These are phyloP conservation scores for Santalum album DNA, from an alignment of 164 flowering plant species.

Conservation along the genomic window DNA sequence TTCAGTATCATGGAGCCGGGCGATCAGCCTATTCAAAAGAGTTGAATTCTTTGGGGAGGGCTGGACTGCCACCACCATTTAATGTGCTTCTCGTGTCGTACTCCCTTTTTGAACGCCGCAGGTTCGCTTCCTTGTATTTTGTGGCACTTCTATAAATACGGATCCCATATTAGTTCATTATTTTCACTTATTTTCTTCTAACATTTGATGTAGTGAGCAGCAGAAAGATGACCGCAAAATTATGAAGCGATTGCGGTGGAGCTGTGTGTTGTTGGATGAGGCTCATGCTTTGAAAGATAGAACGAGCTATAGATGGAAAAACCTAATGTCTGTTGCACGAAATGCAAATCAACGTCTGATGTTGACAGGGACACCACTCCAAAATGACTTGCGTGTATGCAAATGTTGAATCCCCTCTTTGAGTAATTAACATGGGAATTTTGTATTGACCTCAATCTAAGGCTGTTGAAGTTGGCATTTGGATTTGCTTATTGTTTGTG, in stretches of 20 bases:
- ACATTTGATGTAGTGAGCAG: constrained; percentile 43
- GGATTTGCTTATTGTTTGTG: background rate
- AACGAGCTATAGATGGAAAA: constrained; percentile 93
- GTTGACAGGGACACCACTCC: constrained; percentile 96
- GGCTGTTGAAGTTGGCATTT: background rate
- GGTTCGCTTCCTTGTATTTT: constrained; percentile 31
- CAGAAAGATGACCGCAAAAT: constrained; percentile 95
- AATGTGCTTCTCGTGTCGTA: constrained; percentile 91
- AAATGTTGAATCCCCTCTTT: constrained; percentile 5
- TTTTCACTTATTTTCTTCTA: background rate
- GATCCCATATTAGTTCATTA: no score
- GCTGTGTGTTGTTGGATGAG: constrained; percentile 96
- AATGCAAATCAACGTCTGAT: constrained; percentile 87
- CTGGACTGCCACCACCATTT: constrained; percentile 80
- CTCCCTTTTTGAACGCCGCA: constrained; percentile 91
- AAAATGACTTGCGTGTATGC: constrained; percentile 88
- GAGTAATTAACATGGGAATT: background rate
- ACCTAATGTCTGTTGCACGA: constrained; percentile 79
- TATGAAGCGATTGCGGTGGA: constrained; percentile 84
- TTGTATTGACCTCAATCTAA: background rate
- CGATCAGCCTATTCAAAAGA: constrained; percentile 67
- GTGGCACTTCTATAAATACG: background rate
- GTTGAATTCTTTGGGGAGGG: constrained; percentile 50
- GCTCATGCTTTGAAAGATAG: constrained; percentile 97
- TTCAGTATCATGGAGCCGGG: constrained; percentile 79